phyloP scores from a whole-genome alignment of 2,329 filamentous ascomycete genomes.

The Sarocladium kiliense region DNA sequence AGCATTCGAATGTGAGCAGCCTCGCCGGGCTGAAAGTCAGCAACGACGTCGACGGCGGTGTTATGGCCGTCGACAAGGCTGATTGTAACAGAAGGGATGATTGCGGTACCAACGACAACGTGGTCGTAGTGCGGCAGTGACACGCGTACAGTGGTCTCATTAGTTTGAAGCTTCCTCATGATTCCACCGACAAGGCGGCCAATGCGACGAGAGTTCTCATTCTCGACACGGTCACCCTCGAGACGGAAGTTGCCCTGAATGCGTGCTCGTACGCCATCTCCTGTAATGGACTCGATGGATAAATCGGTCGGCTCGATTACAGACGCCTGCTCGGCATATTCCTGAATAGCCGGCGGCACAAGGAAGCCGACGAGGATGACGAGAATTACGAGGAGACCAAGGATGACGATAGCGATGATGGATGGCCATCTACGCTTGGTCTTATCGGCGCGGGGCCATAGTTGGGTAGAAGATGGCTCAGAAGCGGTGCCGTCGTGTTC shows the following conservation, averaged over 20 bases:
- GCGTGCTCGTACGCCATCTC: constrained; percentile 70
- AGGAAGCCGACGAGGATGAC: constrained; percentile 80
- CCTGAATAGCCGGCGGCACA: constrained; percentile 71
- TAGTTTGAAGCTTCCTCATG: constrained; percentile 68
- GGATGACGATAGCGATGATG: constrained; percentile 62
- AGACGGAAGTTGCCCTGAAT: constrained; percentile 79
- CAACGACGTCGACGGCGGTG: constrained; percentile 74
- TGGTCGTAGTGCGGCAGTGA: constrained; percentile 80
- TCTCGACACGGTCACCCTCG: constrained; percentile 70
- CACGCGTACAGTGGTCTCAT: constrained; percentile 67
- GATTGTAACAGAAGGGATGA: constrained; percentile 69
- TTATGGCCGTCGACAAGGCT: constrained; percentile 72
- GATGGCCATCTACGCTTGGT: constrained; percentile 63
- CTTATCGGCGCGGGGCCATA: constrained; percentile 12
- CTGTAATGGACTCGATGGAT: constrained; percentile 79
- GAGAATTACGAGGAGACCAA: constrained; percentile 57
- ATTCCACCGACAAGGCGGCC: constrained; percentile 78
- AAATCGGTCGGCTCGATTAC: constrained; percentile 79
- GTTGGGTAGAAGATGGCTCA: background rate
- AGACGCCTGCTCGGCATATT: constrained; percentile 79
- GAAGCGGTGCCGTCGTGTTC: constrained; percentile 19
- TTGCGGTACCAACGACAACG: constrained; percentile 70
- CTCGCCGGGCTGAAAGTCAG: constrained; percentile 71
- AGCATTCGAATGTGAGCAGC: constrained; percentile 71
- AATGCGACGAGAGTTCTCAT: constrained; percentile 65